Evolutionary conservation across 1,139 yeast genomes (phyloP).

Genomic region (Kurtzmaniella quercitrusa): DNA sequence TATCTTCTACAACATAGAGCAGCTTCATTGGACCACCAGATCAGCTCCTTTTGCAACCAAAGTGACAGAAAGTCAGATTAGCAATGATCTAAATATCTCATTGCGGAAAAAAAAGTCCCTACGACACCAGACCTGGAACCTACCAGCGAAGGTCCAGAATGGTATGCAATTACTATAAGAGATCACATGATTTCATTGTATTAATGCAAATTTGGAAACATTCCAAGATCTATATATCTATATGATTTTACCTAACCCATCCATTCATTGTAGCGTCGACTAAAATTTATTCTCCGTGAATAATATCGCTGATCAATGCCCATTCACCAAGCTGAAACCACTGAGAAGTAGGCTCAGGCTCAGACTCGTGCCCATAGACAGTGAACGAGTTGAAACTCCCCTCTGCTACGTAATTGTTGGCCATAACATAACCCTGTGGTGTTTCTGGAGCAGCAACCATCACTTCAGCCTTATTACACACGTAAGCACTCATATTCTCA

Average conservation of each 20-base stretch:
- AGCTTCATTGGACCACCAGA: too few relatives aligned
- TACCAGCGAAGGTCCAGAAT: too few relatives aligned
- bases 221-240: neutral
- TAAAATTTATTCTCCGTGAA: conserved; percentile 17
- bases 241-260: neutral
- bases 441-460: conserved; percentile 16
- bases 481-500: conserved; percentile 22
- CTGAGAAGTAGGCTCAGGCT: conserved; percentile 26
- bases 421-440: conserved; percentile 18
- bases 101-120: too few relatives aligned
- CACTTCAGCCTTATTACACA: conserved; percentile 29
- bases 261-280: neutral
- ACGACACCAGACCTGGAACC: too few relatives aligned
- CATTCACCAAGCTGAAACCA: conserved; percentile 35
- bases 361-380: conserved; percentile 38
- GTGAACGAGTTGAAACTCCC: conserved; percentile 27
- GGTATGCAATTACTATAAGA: too few relatives aligned
- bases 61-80: too few relatives aligned
- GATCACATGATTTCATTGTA: too few relatives aligned
- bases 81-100: too few relatives aligned
- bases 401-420: conserved; percentile 25
- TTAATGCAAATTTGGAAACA: too few relatives aligned
- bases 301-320: conserved; percentile 25
- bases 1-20: too few relatives aligned
- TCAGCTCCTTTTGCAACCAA: too few relatives aligned